A percentile compares a stretch with the other conserved stretches of the same genome.
phyloP scores from a whole-genome alignment of 2,329 filamentous ascomycete species.

The Ophiocordyceps camponoti-saundersi region DNA sequence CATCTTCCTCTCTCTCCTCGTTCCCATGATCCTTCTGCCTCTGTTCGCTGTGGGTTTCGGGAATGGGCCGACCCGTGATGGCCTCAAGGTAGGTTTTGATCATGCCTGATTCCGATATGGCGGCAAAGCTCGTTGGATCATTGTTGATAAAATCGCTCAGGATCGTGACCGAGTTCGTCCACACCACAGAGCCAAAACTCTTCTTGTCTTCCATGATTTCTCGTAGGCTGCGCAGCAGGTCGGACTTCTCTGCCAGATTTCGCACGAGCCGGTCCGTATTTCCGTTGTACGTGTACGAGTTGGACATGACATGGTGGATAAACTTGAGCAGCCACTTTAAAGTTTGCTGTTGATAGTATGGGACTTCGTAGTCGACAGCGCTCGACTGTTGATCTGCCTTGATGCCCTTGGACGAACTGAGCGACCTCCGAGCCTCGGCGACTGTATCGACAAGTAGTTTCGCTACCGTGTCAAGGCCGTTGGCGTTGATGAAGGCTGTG shows the following conservation, averaged over 20 bases:
- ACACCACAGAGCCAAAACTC: constrained; percentile 80
- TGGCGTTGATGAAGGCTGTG: constrained; percentile 61
- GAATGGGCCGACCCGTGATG: constrained; percentile 41
- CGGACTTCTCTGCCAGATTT: constrained; percentile 86
- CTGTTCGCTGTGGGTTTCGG: constrained; percentile 12
- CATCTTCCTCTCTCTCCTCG: constrained; percentile 16
- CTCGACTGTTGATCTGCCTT: constrained; percentile 53
- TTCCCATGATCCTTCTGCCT: constrained; percentile 9
- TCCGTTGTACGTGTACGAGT: constrained; percentile 47
- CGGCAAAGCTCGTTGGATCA: constrained; percentile 90
- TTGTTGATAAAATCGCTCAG: constrained; percentile 96
- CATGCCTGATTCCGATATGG: constrained; percentile 85
- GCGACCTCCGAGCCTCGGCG: constrained; percentile 46
- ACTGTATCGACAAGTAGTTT: constrained; percentile 71
- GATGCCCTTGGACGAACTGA: constrained; percentile 56
- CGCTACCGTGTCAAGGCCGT: constrained; percentile 81
- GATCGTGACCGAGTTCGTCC: constrained; percentile 86
- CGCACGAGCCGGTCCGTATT: constrained; percentile 81
- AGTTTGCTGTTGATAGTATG: constrained; percentile 84
- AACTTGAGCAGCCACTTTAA: constrained; percentile 92
- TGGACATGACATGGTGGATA: constrained; percentile 87
- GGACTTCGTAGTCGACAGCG: constrained; percentile 82
- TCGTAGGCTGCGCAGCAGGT: constrained; percentile 62
- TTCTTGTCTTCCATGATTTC: constrained; percentile 65
- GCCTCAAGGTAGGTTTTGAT: constrained; percentile 75